phyloP scores from a whole-genome alignment of 495 filamentous ascomycete species.

The Articulospora tetracladia region DNA sequence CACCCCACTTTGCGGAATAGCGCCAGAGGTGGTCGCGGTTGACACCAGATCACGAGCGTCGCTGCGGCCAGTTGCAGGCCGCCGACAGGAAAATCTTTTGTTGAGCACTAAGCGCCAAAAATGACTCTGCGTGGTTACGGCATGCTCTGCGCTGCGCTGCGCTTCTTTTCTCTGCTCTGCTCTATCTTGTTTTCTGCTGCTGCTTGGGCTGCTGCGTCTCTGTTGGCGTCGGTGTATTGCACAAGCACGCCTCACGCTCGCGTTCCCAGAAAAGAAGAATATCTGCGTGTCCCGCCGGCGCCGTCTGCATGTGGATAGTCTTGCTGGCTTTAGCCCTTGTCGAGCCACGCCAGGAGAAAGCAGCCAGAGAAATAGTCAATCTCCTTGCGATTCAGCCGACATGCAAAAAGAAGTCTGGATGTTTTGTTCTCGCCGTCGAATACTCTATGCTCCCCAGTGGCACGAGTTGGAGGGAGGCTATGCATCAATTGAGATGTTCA shows the following conservation, averaged over 20 bases:
- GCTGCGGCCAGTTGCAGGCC: background rate
- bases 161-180: background rate
- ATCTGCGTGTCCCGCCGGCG: no score
- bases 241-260: no score
- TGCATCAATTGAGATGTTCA: no score
- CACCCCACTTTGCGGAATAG: constrained; percentile 3
- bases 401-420: no score
- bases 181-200: background rate
- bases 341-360: background rate
- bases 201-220: background rate
- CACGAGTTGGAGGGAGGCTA: no score
- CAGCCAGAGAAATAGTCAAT: background rate
- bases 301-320: no score
- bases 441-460: no score
- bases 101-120: background rate
- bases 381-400: background rate
- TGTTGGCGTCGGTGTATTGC: no score
- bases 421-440: background rate
- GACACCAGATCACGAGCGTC: background rate
- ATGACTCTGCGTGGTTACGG: no score
- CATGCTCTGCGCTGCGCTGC: no score
- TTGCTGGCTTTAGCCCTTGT: background rate
- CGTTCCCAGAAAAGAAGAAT: no score
- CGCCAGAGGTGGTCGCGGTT: background rate
- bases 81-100: background rate